phyloP scores from a whole-genome alignment of 768 basidiomycete genomes.

The Xanthoconium stramineum region DNA sequence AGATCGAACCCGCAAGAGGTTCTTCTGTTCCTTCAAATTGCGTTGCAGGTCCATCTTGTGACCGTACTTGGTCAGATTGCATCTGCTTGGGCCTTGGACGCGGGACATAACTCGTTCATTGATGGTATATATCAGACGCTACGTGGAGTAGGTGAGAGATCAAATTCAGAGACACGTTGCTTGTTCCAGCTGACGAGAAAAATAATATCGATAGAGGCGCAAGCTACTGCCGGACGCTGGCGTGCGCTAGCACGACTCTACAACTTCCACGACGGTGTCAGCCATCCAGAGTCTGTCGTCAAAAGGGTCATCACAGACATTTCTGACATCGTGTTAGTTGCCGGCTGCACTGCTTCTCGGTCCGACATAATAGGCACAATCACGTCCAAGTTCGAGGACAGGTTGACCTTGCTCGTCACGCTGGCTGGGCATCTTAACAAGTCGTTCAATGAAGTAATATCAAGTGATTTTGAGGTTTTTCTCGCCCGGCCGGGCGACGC shows the following conservation, averaged over 20 bases:
- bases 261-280: background rate
- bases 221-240: background rate
- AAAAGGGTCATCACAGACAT: background rate
- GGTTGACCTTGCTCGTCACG: constrained; percentile 1
- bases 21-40: too few species aligned
- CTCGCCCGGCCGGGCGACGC: background rate
- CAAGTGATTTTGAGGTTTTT: background rate
- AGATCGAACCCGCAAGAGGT: too few species aligned
- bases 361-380: background rate
- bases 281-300: background rate
- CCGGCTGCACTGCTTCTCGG: constrained; percentile 4
- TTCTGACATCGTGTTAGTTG: constrained; percentile 4
- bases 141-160: too few species aligned
- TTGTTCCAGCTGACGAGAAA: background rate
- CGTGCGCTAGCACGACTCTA: background rate
- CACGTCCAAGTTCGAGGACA: constrained; percentile 2
- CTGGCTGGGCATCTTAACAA: constrained; percentile 10
- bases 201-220: background rate
- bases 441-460: background rate
- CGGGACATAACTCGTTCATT: background rate
- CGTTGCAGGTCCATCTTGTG: too few species aligned
- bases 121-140: background rate
- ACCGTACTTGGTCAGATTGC: too few species aligned
- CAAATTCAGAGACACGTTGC: background rate
- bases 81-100: background rate